phyloP scores from a whole-genome alignment of 768 basidiomycete genomes.

The Rhodotorula graminis region DNA sequence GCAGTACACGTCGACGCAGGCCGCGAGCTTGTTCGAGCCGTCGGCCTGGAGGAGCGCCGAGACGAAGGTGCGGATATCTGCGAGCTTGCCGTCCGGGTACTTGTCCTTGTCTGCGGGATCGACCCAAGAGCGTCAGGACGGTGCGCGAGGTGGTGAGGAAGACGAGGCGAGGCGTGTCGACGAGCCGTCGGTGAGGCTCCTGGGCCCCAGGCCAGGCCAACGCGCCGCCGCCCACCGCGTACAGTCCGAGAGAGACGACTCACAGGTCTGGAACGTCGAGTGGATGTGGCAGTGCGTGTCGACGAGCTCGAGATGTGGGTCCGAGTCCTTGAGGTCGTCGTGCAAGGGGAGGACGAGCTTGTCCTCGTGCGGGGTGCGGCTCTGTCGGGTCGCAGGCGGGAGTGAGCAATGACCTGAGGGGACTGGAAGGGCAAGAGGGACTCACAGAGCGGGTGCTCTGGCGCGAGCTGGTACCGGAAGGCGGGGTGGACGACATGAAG shows the following conservation, averaged over 20 bases:
- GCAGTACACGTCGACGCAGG: constrained; percentile 81
- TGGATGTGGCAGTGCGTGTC: constrained; percentile 85
- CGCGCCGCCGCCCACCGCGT: too few relatives aligned
- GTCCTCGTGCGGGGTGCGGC: constrained; percentile 7
- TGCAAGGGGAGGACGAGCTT: constrained; percentile 13
- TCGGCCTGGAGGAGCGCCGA: constrained; percentile 54
- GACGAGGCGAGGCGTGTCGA: not conserved
- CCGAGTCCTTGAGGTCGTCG: not conserved
- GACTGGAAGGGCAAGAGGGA: not conserved
- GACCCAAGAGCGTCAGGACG: not conserved
- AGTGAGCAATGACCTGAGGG: too few relatives aligned
- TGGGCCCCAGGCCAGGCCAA: too few relatives aligned
- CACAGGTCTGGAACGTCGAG: constrained; percentile 64
- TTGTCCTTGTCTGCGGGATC: constrained; percentile 47
- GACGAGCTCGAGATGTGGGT: constrained; percentile 49
- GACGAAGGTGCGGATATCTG: constrained; percentile 65
- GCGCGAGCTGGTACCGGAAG: not conserved
- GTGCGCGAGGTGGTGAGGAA: too few relatives aligned
- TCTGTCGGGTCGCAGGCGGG: not conserved
- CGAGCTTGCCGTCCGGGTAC: constrained; percentile 58
- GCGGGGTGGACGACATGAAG: not conserved
- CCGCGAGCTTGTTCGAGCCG: not conserved
- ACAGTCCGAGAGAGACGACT: not conserved
- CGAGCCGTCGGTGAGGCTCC: too few relatives aligned
- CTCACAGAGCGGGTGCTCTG: not conserved